Conservation (phyloP, 148 eudicot genomes). For the Vaccinium vitisidaea region DNA sequence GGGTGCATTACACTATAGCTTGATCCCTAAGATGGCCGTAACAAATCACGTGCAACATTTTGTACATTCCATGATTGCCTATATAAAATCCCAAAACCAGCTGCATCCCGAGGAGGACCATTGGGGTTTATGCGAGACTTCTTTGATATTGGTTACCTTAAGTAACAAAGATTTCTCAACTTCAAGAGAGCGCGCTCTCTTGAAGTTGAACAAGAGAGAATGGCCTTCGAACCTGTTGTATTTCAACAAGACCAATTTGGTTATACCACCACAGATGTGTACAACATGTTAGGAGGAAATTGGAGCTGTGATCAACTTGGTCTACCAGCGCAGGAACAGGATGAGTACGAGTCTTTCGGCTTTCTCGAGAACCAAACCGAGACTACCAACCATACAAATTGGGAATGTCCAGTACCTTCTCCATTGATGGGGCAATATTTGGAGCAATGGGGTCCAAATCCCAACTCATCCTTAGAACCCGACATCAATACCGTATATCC, state of each 20-base stretch:
- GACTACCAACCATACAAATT: neutral
- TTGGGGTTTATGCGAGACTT: neutral
- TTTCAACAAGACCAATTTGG: neutral
- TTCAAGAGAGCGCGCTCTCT: too few relatives aligned
- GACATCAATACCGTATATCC: neutral
- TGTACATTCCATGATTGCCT: neutral
- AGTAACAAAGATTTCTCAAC: neutral
- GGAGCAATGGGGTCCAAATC: conserved; percentile 1
- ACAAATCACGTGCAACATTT: conserved; percentile 6
- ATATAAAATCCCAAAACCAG: conserved; percentile 10
- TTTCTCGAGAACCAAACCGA: neutral
- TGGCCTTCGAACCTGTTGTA: conserved; percentile 15
- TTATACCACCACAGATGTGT: neutral
- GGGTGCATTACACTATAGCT: too few relatives aligned
- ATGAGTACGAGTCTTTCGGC: neutral
- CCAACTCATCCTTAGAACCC: neutral
- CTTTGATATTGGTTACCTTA: neutral
- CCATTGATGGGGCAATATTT: neutral
- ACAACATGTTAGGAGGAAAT: conserved; percentile 4
- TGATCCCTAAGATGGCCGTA: too few relatives aligned
- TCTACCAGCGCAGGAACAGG: neutral
- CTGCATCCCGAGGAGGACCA: neutral
- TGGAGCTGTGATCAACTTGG: conserved; percentile 4
- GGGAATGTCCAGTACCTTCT: neutral
- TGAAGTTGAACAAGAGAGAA: conserved; percentile 17